These are phyloP conservation scores for Croton laevigatus DNA, from an alignment of 441 rosid genomes.

Conservation along the genomic window DNA sequence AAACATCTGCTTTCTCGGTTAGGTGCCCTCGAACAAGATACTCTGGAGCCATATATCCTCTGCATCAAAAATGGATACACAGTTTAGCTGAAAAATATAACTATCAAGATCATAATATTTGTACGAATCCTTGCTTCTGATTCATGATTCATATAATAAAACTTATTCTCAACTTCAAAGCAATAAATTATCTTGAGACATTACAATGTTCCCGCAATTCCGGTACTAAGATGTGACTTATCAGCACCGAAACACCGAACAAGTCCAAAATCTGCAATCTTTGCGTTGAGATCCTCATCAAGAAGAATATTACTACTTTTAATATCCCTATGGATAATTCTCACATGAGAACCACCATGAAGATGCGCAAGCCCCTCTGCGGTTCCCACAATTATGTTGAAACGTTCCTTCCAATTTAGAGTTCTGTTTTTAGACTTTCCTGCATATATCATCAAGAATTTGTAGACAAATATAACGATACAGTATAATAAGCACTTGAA, in stretches of 20 bases:
- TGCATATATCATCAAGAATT: constrained; percentile 28
- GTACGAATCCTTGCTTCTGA: background rate
- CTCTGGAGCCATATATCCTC: constrained; percentile 89
- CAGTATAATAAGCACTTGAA: constrained; percentile 4
- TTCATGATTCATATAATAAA: background rate
- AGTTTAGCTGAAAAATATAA: background rate
- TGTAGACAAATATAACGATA: background rate
- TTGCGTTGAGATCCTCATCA: constrained; percentile 56
- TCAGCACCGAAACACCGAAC: constrained; percentile 64
- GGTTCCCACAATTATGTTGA: constrained; percentile 56
- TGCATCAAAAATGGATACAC: constrained; percentile 23
- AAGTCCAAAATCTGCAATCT: constrained; percentile 87
- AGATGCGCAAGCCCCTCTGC: constrained; percentile 80
- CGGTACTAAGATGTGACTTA: constrained; percentile 68
- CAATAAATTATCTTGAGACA: constrained; percentile 13
- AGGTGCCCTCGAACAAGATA: constrained; percentile 72
- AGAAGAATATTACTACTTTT: constrained; percentile 78
- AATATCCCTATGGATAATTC: constrained; percentile 80
- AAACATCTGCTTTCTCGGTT: constrained; percentile 81
- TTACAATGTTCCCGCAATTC: constrained; percentile 81
- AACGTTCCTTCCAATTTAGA: constrained; percentile 60
- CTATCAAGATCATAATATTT: background rate
- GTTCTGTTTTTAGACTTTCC: constrained; percentile 38
- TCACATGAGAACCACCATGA: constrained; percentile 54
- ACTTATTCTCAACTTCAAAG: background rate